Base-by-base conservation (phyloP, 108 stramenopile genomes). In the Bacterosira constricta region DNA sequence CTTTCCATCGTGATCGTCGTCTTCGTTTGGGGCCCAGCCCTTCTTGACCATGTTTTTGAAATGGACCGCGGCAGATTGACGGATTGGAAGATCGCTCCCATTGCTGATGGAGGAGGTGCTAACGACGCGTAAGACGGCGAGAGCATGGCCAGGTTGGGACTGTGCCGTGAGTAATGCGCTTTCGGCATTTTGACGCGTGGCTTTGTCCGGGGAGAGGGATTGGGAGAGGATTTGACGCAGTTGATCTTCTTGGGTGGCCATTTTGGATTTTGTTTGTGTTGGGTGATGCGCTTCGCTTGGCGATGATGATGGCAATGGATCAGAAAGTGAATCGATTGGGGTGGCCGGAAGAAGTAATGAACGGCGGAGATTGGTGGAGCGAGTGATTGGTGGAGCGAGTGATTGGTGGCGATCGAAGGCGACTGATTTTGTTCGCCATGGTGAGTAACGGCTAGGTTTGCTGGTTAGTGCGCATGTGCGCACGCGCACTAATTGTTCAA, bases 1-100 rank as follows among this genome's bases (percentile, higher is more conserved):
- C 15, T 75, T 85, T 17, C 81, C 78, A 10, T 76, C 78, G 11
- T 79, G 85, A 13, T 85, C 77, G n/a, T 73, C 82, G 27, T 85
- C 83, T 51, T 82, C 85, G 58, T 91, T 94, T 17, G 71, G 65
- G 0, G 57, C 58, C 99, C 99, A 99, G 34, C 88, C 87, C 27
- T 91, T 91, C 91, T 97, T 97, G 69, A 98, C 88, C 45, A 97
- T 57, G 82, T 98, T 99, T 56, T 98, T 99, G 86, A 98, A 98
- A 66, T 94, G 90, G 18, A 99, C 92, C 0, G 98, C 97, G 13
- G 96, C 97, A 30, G 90, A 73, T 71, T 96, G 95, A 66, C 88
- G 88, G 50, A 94, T 68, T 20, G 80, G 53, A 2, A 65, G 58
- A 47, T 78, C 75, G 46, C 54, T 41, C 23, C 64, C 63, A 49